Base-by-base conservation (phyloP, 768 basidiomycete species). In the Baorangia bicolor region DNA sequence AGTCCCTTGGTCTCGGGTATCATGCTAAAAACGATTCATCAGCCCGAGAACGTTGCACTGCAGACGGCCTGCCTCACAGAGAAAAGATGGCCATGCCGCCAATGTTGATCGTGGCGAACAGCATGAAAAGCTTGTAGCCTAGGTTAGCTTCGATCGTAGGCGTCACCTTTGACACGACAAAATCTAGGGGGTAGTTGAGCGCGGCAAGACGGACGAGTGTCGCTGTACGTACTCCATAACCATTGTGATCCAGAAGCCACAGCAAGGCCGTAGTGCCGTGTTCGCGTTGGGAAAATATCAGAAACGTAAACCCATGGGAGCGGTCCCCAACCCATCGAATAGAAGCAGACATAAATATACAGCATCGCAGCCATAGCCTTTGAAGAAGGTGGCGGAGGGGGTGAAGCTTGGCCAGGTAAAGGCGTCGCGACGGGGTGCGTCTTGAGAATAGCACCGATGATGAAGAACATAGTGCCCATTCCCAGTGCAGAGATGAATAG, bases 291-390 rank as follows among this genome's bases (percentile, higher is more conserved):
- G 81, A 94, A 94, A 62, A 94, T 92, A 68, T 94, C 92, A 6
- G 89, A 77, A 40, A 86, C 87, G 61, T 87, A 88, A 21, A 89
- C 81, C 75, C 73, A 80, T 16, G 80, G 87, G 13, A 78, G 69
- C n/a, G 84, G 84, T 20, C 90, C 92, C 86, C 89, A 91, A 37
- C 89, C 90, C 83, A 92, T 87, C 4, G 86, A 89, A 71, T 93
- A 94, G 71, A 92, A 92, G 68, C 86, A 87, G 40, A 92, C 90
- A 63, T 90, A 94, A 51, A 94, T 82, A 67, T 94, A 94, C 28
- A 94, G 72, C 83, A 92, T 83, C 2, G 84, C 89, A 4, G 92
- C 91, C 92, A 93, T 94, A 1, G 80, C 92, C 68, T 87, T 84
- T 2, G 76, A 77, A 18, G 84, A 78, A 0, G 83, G 77, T 0